phyloP scores from a whole-genome alignment of 257 asterid species.

The Solanum stenotomum region DNA sequence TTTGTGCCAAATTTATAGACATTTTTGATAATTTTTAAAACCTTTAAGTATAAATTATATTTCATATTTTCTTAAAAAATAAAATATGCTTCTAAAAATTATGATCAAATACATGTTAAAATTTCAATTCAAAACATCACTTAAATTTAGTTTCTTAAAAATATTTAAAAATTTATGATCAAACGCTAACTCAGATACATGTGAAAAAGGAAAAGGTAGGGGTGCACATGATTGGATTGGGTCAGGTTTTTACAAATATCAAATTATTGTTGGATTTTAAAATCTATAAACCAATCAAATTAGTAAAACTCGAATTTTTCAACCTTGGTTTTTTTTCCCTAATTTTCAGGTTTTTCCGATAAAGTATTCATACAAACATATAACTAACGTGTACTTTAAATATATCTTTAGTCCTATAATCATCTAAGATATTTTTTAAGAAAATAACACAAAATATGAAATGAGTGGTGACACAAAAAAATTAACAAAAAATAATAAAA shows the following conservation, averaged over 20 bases:
- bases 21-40: no score
- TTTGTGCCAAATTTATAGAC: not conserved
- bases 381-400: no score
- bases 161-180: not conserved
- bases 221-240: not conserved
- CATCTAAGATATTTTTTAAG: not conserved
- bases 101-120: not conserved
- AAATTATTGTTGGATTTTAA: no score
- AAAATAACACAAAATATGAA: no score
- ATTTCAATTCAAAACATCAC: not conserved
- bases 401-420: not conserved
- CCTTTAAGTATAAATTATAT: no score
- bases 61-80: no score
- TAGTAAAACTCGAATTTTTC: not conserved
- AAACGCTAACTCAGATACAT: not conserved
- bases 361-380: not conserved
- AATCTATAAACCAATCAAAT: no score
- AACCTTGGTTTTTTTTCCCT: fast-evolving
- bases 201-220: not conserved
- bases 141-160: not conserved
- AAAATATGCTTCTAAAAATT: not conserved
- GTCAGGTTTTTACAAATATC: not conserved
- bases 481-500: not conserved
- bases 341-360: no score
- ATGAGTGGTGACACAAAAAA: no score